Conservation (phyloP, 2,329 filamentous ascomycete genomes). For the Fusarium decemcellulare region DNA sequence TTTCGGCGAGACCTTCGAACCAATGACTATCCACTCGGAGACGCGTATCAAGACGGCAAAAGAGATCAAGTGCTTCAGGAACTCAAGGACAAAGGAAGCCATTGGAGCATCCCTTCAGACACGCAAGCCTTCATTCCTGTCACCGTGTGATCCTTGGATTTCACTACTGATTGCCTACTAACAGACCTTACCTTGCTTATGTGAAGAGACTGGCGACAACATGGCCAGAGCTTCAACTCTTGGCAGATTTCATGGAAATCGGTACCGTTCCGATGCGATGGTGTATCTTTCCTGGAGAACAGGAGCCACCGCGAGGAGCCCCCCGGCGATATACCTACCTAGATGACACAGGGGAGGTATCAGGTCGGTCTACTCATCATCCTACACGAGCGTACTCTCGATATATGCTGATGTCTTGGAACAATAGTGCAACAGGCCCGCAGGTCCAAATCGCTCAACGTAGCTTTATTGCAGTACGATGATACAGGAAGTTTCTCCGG, state of each 20-base stretch:
- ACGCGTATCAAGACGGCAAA: constrained; percentile 4
- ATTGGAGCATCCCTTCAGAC: not conserved
- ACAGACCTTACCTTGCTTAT: not conserved
- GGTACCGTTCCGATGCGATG: constrained; percentile 3
- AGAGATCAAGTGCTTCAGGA: not conserved
- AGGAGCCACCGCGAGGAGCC: not conserved
- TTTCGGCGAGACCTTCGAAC: not conserved
- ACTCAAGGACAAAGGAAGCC: not conserved
- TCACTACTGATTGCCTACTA: not conserved
- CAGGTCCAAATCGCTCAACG: not conserved
- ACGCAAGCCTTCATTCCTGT: not conserved
- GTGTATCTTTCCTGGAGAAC: not conserved
- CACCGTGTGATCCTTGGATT: not conserved
- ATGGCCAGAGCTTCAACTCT: constrained; percentile 7
- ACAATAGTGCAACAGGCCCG: not conserved
- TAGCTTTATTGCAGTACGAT: not conserved
- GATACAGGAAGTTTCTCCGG: not conserved
- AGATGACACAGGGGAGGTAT: not conserved
- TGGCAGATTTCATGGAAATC: constrained; percentile 6
- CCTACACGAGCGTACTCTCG: too few species aligned
- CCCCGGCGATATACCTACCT: not conserved
- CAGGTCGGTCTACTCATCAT: too few species aligned
- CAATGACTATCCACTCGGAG: not conserved
- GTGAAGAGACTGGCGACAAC: not conserved
- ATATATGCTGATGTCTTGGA: too few species aligned